phyloP scores from a whole-genome alignment of 768 basidiomycete genomes.

The Neoboletus brunneissimus region DNA sequence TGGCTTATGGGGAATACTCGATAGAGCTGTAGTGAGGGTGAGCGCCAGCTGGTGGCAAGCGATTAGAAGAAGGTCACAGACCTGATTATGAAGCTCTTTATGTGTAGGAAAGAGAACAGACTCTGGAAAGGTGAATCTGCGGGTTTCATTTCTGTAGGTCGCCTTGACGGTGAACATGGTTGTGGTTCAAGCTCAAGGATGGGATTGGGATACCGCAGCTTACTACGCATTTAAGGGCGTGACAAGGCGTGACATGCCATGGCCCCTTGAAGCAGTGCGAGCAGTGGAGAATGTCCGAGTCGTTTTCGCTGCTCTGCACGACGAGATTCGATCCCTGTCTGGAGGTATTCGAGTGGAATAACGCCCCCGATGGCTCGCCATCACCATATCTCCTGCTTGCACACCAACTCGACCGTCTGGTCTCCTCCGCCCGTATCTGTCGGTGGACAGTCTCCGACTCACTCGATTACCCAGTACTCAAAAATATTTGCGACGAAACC shows the following conservation, averaged over 20 bases:
- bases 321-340: conserved; percentile 59
- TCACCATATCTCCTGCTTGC: conserved; percentile 61
- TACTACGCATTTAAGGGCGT: conserved; percentile 20
- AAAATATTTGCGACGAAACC: conserved; percentile 43
- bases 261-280: not conserved
- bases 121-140: conserved; percentile 59
- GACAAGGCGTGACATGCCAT: conserved; percentile 20
- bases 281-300: conserved; percentile 4
- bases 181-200: conserved; percentile 22
- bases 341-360: conserved; percentile 52
- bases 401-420: conserved; percentile 60
- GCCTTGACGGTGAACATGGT: conserved; percentile 77
- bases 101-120: conserved; percentile 59
- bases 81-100: conserved; percentile 60
- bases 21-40: conserved; percentile 49
- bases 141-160: conserved; percentile 67
- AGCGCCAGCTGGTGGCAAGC: conserved; percentile 13
- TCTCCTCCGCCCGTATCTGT: conserved; percentile 47
- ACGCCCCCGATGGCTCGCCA: conserved; percentile 44
- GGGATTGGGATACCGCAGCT: conserved; percentile 17
- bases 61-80: conserved; percentile 30
- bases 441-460: conserved; percentile 42
- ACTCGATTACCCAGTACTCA: conserved; percentile 41
- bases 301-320: conserved; percentile 46
- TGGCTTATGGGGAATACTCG: conserved; percentile 65